Evolutionary conservation across 768 basidiomycete genomes (phyloP).

Genomic region (Pulveroboletus ravenelii): DNA sequence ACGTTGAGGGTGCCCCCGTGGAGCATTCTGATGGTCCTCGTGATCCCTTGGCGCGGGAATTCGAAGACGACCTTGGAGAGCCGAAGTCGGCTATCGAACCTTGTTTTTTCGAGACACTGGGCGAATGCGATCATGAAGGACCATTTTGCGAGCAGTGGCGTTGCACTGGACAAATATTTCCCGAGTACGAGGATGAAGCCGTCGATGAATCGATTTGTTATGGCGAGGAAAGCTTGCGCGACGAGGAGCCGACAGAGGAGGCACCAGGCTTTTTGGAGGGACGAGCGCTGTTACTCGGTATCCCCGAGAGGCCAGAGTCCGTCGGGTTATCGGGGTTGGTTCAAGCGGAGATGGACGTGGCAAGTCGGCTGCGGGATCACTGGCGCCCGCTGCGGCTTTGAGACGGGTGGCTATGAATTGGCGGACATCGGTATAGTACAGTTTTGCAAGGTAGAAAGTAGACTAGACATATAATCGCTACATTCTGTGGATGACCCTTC

Average conservation of each 20-base stretch:
- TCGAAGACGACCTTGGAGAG: constrained; percentile 2
- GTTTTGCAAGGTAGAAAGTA: not conserved
- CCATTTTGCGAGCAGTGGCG: too few relatives aligned
- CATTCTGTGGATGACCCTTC: constrained; percentile 25
- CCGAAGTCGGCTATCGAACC: not conserved
- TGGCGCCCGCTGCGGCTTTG: constrained; percentile 63
- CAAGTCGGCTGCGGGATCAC: constrained; percentile 49
- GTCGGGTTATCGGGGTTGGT: constrained; percentile 30
- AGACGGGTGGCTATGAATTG: not conserved
- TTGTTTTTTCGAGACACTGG: not conserved
- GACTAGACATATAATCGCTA: constrained; percentile 11
- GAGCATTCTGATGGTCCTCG: not conserved
- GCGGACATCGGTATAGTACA: not conserved
- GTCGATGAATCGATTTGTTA: not conserved
- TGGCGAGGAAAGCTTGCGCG: not conserved
- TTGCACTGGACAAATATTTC: not conserved
- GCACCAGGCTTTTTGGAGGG: constrained; percentile 45
- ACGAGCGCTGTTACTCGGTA: constrained; percentile 45
- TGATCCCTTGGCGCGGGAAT: constrained; percentile 3
- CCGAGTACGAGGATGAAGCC: not conserved
- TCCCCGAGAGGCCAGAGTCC: constrained; percentile 13
- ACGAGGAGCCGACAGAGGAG: not conserved
- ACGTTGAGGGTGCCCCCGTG: not conserved
- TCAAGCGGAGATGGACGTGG: constrained; percentile 61
- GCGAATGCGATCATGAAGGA: not conserved